Conservation (phyloP, 2,329 filamentous ascomycete genomes). For the Fusarium decemcellulare region DNA sequence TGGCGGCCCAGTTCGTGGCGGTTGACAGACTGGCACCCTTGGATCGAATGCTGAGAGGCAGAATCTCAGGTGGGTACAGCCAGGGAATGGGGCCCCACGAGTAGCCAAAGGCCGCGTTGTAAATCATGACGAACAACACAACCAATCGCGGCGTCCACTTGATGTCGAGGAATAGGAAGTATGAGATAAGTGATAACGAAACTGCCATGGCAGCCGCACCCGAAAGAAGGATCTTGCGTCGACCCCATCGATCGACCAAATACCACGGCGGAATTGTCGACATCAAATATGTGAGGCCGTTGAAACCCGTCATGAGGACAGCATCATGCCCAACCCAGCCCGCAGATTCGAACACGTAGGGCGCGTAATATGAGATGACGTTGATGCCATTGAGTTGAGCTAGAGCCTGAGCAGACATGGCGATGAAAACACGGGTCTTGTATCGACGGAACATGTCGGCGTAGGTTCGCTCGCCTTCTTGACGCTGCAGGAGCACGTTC, state of each 20-base stretch:
- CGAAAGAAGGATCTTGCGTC: conserved; percentile 89
- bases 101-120: conserved; percentile 97
- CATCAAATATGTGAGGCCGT: conserved; percentile 88
- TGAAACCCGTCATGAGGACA: conserved; percentile 97
- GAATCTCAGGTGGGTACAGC: conserved; percentile 98
- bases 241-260: conserved; percentile 91
- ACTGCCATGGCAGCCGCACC: conserved; percentile 92
- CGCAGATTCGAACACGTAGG: conserved; percentile 94
- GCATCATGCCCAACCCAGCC: conserved; percentile 95
- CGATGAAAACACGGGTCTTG: conserved; percentile 93
- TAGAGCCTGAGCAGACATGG: conserved; percentile 97
- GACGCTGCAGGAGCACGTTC: conserved; percentile 91
- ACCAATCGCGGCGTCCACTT: conserved; percentile 84
- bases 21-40: conserved; percentile 98
- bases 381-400: conserved; percentile 99
- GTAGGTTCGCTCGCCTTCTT: conserved; percentile 95
- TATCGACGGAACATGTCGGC: conserved; percentile 95
- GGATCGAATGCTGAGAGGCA: conserved; percentile 95
- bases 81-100: conserved; percentile 97
- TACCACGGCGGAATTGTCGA: conserved; percentile 98
- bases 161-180: conserved; percentile 93
- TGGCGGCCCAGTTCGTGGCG: conserved; percentile 97
- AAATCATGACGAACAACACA: conserved; percentile 96
- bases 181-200: conserved; percentile 90
- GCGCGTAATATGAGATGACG: conserved; percentile 99